These are phyloP conservation scores for Ogataea nonfermentans DNA, from an alignment of 805 yeast species.

Conservation along the genomic window DNA sequence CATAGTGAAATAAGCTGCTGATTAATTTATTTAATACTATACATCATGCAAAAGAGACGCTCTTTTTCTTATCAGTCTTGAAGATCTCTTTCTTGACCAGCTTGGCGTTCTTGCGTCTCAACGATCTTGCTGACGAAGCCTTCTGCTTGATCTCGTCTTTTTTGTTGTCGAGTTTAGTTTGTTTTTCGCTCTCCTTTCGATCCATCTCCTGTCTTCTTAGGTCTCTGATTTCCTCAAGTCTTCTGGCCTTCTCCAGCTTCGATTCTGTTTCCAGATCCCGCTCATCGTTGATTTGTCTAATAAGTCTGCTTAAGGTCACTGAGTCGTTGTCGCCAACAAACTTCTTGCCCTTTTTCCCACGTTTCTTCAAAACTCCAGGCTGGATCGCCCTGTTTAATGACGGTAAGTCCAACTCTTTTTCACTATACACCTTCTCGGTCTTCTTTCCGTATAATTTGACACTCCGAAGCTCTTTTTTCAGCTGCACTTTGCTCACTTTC, in stretches of 20 bases:
- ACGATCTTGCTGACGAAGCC: slow-evolving; percentile 65
- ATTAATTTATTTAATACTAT: neutral
- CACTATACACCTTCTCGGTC: slow-evolving; percentile 58
- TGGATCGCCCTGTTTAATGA: slow-evolving; percentile 75
- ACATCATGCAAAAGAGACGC: slow-evolving; percentile 49
- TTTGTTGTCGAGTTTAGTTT: slow-evolving; percentile 67
- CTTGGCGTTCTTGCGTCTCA: slow-evolving; percentile 58
- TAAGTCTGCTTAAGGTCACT: slow-evolving; percentile 60
- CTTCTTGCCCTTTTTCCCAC: slow-evolving; percentile 86
- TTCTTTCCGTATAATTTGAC: slow-evolving; percentile 68
- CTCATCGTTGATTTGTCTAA: slow-evolving; percentile 78
- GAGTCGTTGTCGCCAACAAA: slow-evolving; percentile 71
- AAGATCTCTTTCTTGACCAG: slow-evolving; percentile 28
- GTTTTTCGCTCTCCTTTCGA: slow-evolving; percentile 70
- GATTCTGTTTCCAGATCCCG: slow-evolving; percentile 79
- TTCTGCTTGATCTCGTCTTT: slow-evolving; percentile 73
- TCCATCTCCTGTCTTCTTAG: slow-evolving; percentile 85
- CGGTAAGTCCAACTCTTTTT: slow-evolving; percentile 79
- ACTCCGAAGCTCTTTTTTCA: slow-evolving; percentile 65
- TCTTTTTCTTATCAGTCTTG: slow-evolving; percentile 34
- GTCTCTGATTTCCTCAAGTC: slow-evolving; percentile 87
- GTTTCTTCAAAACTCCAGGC: slow-evolving; percentile 75
- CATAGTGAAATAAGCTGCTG: slow-evolving; percentile 6
- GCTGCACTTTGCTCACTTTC: slow-evolving; percentile 47
- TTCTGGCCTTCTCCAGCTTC: slow-evolving; percentile 83